Base-by-base conservation (phyloP, 1,139 yeast genomes). In the Taphrina betulina region DNA sequence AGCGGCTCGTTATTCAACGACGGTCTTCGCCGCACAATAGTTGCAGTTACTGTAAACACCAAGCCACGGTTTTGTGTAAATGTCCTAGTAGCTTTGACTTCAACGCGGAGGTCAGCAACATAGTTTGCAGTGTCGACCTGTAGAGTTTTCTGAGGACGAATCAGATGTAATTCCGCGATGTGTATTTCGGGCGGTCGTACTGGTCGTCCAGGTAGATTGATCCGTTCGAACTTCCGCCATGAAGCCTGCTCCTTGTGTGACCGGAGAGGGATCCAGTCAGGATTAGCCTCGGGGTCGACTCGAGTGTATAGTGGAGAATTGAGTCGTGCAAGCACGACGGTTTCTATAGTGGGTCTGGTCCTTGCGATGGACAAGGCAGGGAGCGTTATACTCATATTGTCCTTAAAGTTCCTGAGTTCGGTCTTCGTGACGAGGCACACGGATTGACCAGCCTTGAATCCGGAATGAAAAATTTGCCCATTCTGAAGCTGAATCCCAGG, bases 371-470 rank as follows among this genome's bases (percentile, higher is more conserved):
- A 34, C 20, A 41, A 20, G n/a, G 12, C 14, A 5, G 45, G 45
- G 10, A 41, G 20, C 16, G 14, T 16, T 10, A 41, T 4, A 5
- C 26, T 24, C 10, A 7, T 5, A 19, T 23, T 3, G n/a, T n/a
- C 12, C 2, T 5, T 12, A 12, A 12, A 16, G 7, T 28, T n/a
- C 2, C 14, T 5, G 14, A 41, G 20, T 5, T 16, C 26, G 23
- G 34, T 22, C n/a, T 41, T 41, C 31, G 26, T 26, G 20, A 41
- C 45, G 20, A 41, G 34, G 35, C 45, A 41, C n/a, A 41, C 24
- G 10, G 45, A 33, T 17, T 41, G 45, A 17, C 45, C 45, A 10
- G 26, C 45, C 14, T 24, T 14, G 35, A 41, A 41, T 1, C 34
- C 45, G 3, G 22, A 5, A 41, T 41, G 35, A 5, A 34, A 23